A percentile compares a stretch with the other conserved stretches of the same genome.
Evolutionary conservation across 495 filamentous ascomycete species (phyloP).

Genomic region (Penicillium robsamsonii): DNA sequence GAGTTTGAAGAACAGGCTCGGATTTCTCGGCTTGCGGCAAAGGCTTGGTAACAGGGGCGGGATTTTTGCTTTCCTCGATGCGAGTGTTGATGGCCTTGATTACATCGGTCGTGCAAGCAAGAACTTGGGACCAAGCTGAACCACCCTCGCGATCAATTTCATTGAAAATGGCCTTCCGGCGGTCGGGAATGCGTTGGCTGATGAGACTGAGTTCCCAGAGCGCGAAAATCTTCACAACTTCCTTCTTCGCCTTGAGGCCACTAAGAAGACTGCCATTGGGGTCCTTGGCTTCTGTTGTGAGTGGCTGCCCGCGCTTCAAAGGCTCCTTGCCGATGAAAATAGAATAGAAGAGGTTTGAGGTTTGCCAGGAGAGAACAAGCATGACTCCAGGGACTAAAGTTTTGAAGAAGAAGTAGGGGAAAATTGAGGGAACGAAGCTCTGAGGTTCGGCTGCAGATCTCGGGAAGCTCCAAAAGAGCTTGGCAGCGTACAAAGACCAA

Average conservation of each 20-base stretch:
- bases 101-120: slow-evolving; percentile 60
- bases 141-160: slow-evolving; percentile 83
- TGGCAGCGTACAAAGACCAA: slow-evolving; percentile 63
- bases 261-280: slow-evolving; percentile 87
- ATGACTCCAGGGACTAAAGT: slow-evolving; percentile 64
- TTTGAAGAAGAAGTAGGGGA: slow-evolving; percentile 56
- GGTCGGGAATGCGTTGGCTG: slow-evolving; percentile 63
- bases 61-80: slow-evolving; percentile 58
- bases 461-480: slow-evolving; percentile 70
- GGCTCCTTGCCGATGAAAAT: slow-evolving; percentile 76
- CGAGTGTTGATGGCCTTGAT: slow-evolving; percentile 64
- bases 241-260: slow-evolving; percentile 69
- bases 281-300: slow-evolving; percentile 80
- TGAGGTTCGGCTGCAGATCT: slow-evolving; percentile 58
- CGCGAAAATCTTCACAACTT: slow-evolving; percentile 64
- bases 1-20: slow-evolving; percentile 40
- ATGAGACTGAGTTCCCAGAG: slow-evolving; percentile 89
- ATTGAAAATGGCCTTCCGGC: slow-evolving; percentile 79
- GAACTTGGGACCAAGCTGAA: slow-evolving; percentile 78
- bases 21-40: slow-evolving; percentile 26
- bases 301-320: slow-evolving; percentile 75
- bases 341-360: slow-evolving; percentile 72
- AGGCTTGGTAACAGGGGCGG: slow-evolving; percentile 35
- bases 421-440: slow-evolving; percentile 53
- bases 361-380: slow-evolving; percentile 69